Evolutionary conservation across 202 grass and related monocot genomes (phyloP).

Genomic region (Panicum virgatum): DNA sequence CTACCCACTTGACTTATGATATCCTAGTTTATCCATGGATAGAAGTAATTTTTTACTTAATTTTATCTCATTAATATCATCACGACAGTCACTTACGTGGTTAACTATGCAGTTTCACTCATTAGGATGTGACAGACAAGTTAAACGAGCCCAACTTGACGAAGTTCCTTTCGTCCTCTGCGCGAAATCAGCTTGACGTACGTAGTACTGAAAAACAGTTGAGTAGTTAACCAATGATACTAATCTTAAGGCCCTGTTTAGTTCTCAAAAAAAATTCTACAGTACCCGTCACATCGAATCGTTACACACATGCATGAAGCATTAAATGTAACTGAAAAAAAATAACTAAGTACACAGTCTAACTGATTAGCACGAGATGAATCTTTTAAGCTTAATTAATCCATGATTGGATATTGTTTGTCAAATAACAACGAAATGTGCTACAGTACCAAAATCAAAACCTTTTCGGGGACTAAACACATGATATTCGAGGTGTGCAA

Average conservation of each 20-base stretch:
- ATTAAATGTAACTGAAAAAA: too few relatives aligned
- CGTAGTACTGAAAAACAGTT: constrained; percentile 8
- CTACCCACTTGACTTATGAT: not conserved
- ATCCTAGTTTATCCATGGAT: not conserved
- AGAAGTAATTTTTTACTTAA: not conserved
- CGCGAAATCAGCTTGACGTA: constrained; percentile 27
- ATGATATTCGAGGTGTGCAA: constrained; percentile 10
- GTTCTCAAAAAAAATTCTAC: too few relatives aligned
- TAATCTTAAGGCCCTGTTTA: too few relatives aligned
- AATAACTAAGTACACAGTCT: too few relatives aligned
- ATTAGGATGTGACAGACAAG: constrained; percentile 24
- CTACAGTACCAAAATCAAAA: too few relatives aligned
- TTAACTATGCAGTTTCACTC: constrained; percentile 34
- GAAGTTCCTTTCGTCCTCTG: constrained; percentile 7
- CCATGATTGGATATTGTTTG: too few relatives aligned
- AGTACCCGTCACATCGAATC: too few relatives aligned
- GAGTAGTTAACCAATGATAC: constrained; percentile 17
- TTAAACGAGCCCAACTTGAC: constrained; percentile 30
- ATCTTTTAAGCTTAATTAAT: too few relatives aligned
- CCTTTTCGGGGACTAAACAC: too few relatives aligned
- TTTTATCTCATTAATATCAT: constrained; percentile 1
- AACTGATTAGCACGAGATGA: too few relatives aligned
- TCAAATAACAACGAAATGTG: too few relatives aligned
- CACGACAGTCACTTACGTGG: constrained; percentile 28
- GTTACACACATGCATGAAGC: too few relatives aligned